Conservation (phyloP, 805 yeast species). For the Ogataea paradorogensis region DNA sequence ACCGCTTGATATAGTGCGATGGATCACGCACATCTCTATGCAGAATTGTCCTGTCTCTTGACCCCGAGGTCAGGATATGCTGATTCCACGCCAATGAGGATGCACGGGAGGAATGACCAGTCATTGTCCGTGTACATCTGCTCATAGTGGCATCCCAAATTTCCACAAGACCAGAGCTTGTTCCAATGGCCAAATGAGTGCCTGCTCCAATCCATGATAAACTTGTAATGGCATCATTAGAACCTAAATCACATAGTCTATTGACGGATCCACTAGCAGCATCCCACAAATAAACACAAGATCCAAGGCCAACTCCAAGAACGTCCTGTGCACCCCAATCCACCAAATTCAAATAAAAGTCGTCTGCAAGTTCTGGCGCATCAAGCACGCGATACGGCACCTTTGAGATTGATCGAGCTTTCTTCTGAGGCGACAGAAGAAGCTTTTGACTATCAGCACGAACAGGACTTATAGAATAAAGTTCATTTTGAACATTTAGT, state of each 20-base stretch:
- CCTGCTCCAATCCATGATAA: conserved; percentile 94
- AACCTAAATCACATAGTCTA: conserved; percentile 69
- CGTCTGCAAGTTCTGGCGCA: conserved; percentile 94
- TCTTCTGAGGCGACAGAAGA: conserved; percentile 77
- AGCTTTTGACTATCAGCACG: conserved; percentile 82
- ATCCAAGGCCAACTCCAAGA: conserved; percentile 86
- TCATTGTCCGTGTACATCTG: conserved; percentile 84
- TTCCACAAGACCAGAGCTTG: conserved; percentile 81
- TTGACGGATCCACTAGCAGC: conserved; percentile 81
- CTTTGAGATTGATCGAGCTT: conserved; percentile 71
- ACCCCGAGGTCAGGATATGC: conserved; percentile 83
- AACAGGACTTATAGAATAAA: conserved; percentile 82
- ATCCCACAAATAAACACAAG: conserved; percentile 87
- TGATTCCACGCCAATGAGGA: conserved; percentile 93
- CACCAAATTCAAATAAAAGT: conserved; percentile 84
- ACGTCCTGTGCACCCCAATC: conserved; percentile 95
- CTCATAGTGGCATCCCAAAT: conserved; percentile 89
- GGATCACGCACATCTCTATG: conserved; percentile 91
- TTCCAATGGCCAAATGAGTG: conserved; percentile 91
- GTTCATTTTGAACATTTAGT: conserved; percentile 64
- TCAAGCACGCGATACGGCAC: conserved; percentile 92
- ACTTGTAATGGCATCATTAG: conserved; percentile 71
- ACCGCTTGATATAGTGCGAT: conserved; percentile 69
- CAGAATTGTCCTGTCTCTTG: conserved; percentile 77
- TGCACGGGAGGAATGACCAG: conserved; percentile 84